phyloP scores from a whole-genome alignment of 352 stramenopile genomes.

The Pythium dissimile region DNA sequence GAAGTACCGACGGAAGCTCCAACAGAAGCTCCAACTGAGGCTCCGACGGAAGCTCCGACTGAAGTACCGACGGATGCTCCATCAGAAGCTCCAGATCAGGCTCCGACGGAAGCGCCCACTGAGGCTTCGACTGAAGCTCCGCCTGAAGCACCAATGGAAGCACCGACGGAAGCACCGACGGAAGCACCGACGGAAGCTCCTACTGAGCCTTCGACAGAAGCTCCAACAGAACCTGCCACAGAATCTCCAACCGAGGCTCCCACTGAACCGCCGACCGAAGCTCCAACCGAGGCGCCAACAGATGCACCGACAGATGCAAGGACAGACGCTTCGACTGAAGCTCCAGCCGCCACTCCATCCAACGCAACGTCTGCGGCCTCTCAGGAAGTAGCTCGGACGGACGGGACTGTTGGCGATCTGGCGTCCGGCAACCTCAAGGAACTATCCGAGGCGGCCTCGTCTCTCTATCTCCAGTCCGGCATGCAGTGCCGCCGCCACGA shows the following conservation, averaged over 20 bases:
- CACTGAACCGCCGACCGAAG: background rate
- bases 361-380: background rate
- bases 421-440: constrained; percentile 2
- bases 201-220: background rate
- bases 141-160: background rate
- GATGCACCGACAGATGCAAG: background rate
- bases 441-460: constrained; percentile 4
- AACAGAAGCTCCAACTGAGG: background rate
- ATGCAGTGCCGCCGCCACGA: constrained; percentile 2
- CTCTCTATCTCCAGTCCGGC: constrained; percentile 12
- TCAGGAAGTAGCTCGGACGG: background rate
- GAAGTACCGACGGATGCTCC: background rate
- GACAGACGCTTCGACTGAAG: background rate
- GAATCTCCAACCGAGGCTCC: background rate
- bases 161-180: background rate
- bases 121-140: background rate
- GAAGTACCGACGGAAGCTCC: constrained; percentile 1
- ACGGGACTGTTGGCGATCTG: background rate
- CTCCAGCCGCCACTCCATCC: background rate
- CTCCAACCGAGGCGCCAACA: background rate
- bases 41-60: background rate
- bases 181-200: background rate
- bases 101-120: background rate
- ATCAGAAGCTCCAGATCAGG: constrained; percentile 1
- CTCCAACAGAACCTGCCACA: background rate